A percentile compares a stretch with the other conserved stretches of the same genome.
Evolutionary conservation across 169 alveolate genomes (phyloP).

Genomic region (Plasmodium sp.): DNA sequence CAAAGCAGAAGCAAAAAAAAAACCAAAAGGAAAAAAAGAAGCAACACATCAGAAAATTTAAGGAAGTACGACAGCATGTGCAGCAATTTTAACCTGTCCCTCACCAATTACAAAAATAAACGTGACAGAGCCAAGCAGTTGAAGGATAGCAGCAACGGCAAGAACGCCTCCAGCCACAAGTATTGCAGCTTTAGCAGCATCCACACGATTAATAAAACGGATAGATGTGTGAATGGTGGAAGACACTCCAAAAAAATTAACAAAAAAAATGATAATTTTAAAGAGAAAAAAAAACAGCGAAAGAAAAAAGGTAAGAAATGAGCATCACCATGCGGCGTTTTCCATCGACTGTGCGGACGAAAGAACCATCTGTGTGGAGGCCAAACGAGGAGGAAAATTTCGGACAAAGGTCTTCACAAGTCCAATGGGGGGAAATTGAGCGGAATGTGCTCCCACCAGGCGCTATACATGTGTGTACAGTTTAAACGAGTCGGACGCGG

Average conservation of each 20-base stretch:
- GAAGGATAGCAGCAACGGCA: slow-evolving; percentile 27
- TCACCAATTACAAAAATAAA: slow-evolving; percentile 53
- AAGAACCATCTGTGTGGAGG: neutral
- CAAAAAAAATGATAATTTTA: neutral
- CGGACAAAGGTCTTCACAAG: neutral
- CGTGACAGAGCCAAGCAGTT: slow-evolving; percentile 46
- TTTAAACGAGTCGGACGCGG: neutral
- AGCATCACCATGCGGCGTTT: neutral
- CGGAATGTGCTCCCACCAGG: neutral
- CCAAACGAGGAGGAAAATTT: neutral
- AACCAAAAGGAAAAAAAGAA: neutral
- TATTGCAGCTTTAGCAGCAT: neutral
- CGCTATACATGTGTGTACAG: neutral
- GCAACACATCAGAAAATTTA: neutral
- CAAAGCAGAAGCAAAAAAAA: neutral
- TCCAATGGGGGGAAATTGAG: neutral
- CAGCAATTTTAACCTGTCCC: slow-evolving; percentile 8
- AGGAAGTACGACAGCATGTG: slow-evolving; percentile 13
- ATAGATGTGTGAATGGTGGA: neutral
- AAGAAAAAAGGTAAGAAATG: neutral
- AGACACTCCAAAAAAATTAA: neutral
- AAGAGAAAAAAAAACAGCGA: neutral
- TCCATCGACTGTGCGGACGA: neutral
- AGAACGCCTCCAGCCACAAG: neutral
- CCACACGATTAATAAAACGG: neutral